A percentile compares a stretch with the other conserved stretches of the same genome.
These are phyloP conservation scores for Annulohypoxylon stygium DNA, from an alignment of 495 filamentous ascomycete species.

Conservation along the genomic window DNA sequence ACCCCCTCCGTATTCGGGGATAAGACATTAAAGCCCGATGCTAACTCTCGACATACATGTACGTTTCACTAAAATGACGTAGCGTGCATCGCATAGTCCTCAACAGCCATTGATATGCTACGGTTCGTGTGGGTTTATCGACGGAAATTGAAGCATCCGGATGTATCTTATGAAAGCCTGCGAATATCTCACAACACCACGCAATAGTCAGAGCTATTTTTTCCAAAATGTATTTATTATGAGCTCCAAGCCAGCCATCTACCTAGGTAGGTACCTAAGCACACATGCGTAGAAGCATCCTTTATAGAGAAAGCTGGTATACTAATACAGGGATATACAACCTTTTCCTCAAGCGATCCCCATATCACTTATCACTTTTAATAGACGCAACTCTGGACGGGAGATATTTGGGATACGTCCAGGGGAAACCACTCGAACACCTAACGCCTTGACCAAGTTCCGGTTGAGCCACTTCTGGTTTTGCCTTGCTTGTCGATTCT, in stretches of 20 bases:
- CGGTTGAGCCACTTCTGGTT: not conserved
- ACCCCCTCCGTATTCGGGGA: conserved; percentile 29
- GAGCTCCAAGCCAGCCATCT: no score
- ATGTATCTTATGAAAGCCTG: not conserved
- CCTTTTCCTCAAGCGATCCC: conserved; percentile 1
- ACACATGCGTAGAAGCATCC: not conserved
- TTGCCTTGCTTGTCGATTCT: not conserved
- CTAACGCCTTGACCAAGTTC: conserved; percentile 28
- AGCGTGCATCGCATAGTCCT: not conserved
- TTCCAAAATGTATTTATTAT: not conserved
- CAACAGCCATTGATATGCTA: not conserved
- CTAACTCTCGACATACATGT: conserved; percentile 4
- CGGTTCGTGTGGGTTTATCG: conserved; percentile 1
- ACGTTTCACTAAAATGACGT: conserved; percentile 4
- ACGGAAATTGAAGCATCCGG: not conserved
- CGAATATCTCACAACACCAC: not conserved
- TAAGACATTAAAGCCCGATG: conserved; percentile 34
- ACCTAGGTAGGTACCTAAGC: no score
- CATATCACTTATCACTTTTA: not conserved
- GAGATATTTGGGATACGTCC: not conserved
- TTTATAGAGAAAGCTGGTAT: not conserved
- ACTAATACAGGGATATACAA: conserved; percentile 35
- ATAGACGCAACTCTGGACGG: not conserved
- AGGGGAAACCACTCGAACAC: conserved; percentile 24
- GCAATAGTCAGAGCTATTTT: not conserved